Percentiles rank a stretch among this genome's conserved stretches.
phyloP scores from a whole-genome alignment of 176 grass and related monocot species.

The Triticum dicoccoides region DNA sequence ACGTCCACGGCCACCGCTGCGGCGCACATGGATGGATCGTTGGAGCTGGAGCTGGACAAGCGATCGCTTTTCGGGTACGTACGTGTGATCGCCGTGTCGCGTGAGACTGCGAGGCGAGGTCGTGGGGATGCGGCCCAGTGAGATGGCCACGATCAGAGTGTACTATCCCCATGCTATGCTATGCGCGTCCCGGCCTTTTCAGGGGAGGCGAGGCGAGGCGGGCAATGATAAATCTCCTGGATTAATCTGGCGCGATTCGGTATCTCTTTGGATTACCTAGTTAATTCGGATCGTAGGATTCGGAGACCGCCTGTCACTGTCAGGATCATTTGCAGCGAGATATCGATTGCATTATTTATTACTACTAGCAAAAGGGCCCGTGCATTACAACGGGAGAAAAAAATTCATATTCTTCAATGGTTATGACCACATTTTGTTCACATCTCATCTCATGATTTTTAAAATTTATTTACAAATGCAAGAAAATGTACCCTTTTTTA shows the following conservation, averaged over 20 bases:
- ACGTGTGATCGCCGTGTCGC: background rate
- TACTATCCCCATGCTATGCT: background rate
- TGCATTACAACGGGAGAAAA: too few species aligned
- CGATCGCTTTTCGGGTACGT: conserved; percentile 26
- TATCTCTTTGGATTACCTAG: background rate
- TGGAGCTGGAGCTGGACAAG: background rate
- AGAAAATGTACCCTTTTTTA: too few species aligned
- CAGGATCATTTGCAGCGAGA: background rate
- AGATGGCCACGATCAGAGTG: background rate
- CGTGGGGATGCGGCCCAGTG: background rate
- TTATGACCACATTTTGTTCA: too few species aligned
- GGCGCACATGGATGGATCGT: background rate
- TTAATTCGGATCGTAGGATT: background rate
- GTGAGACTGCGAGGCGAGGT: background rate
- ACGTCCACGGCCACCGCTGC: background rate
- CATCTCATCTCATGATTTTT: too few species aligned
- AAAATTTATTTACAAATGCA: too few species aligned
- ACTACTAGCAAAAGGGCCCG: too few species aligned
- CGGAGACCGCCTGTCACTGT: background rate
- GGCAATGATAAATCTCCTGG: background rate
- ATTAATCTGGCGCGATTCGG: background rate
- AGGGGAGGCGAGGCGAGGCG: background rate
- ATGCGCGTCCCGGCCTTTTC: background rate
- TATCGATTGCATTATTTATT: background rate
- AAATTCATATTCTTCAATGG: too few species aligned